These are phyloP conservation scores for Penicillium bialowiezense DNA, from an alignment of 495 filamentous ascomycete species.

Conservation along the genomic window DNA sequence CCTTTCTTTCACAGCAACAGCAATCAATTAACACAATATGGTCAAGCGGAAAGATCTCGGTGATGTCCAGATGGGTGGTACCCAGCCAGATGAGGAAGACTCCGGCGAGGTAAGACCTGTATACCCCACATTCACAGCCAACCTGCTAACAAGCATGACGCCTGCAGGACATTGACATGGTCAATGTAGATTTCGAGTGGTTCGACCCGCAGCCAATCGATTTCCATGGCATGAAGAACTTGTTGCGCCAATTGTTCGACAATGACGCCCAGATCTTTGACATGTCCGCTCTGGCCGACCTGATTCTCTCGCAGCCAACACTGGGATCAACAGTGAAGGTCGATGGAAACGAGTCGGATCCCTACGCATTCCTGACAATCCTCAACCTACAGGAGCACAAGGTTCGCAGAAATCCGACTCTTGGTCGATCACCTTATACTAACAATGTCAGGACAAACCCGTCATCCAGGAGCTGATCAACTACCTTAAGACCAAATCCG, in stretches of 20 bases:
- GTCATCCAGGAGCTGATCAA: conserved; percentile 63
- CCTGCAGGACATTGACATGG: conserved; percentile 74
- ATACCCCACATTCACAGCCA: neutral
- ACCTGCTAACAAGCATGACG: neutral
- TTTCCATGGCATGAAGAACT: conserved; percentile 89
- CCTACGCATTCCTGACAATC: conserved; percentile 90
- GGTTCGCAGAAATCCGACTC: too few relatives aligned
- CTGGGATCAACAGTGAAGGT: conserved; percentile 95
- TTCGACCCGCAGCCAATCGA: conserved; percentile 94
- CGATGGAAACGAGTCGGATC: conserved; percentile 89
- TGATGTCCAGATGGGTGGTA: conserved; percentile 45
- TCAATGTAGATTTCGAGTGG: conserved; percentile 97
- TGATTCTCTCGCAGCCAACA: conserved; percentile 83
- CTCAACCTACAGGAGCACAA: conserved; percentile 80
- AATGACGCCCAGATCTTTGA: conserved; percentile 80
- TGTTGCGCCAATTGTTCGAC: conserved; percentile 93
- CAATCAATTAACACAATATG: conserved; percentile 33
- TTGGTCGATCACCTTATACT: too few relatives aligned
- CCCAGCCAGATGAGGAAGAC: conserved; percentile 29
- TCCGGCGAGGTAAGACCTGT: conserved; percentile 40
- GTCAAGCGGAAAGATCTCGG: conserved; percentile 47
- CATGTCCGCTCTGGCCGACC: conserved; percentile 77
- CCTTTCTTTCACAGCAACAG: conserved; percentile 4
- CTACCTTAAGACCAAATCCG: conserved; percentile 66
- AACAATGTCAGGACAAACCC: conserved; percentile 57